Evolutionary conservation across 2,329 filamentous ascomycete genomes (phyloP).

Genomic region (Fusarium sp.): DNA sequence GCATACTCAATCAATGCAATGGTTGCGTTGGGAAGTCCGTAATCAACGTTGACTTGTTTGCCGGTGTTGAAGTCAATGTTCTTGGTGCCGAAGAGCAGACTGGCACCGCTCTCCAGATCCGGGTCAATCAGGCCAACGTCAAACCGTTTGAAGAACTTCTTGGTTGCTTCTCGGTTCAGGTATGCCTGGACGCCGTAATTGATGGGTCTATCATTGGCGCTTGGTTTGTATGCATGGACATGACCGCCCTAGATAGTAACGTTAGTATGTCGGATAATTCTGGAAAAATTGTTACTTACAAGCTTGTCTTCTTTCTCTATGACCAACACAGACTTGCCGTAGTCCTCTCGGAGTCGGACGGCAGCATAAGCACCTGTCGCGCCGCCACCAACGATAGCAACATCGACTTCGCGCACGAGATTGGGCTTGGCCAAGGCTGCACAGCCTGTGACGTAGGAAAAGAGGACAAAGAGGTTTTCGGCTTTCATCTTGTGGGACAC

Average conservation of each 20-base stretch:
- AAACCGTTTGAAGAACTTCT: slow-evolving; percentile 30
- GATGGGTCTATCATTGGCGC: not conserved
- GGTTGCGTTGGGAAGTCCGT: slow-evolving; percentile 5
- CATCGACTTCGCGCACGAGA: slow-evolving; percentile 19
- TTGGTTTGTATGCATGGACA: slow-evolving; percentile 25
- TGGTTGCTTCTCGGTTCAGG: slow-evolving; percentile 17
- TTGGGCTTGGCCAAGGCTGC: not conserved
- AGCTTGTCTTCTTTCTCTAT: slow-evolving; percentile 35
- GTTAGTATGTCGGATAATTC: not conserved
- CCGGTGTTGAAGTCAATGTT: slow-evolving; percentile 29
- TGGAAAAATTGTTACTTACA: not conserved
- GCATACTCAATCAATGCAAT: slow-evolving; percentile 3
- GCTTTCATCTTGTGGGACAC: not conserved
- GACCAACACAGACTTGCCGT: slow-evolving; percentile 27
- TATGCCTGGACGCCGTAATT: slow-evolving; percentile 36
- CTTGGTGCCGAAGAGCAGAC: slow-evolving; percentile 2
- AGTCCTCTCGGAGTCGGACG: slow-evolving; percentile 37
- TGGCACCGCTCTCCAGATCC: not conserved
- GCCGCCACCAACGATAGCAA: slow-evolving; percentile 33
- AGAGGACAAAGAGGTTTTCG: not conserved
- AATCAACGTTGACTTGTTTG: slow-evolving; percentile 12
- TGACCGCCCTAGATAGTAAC: slow-evolving; percentile 19
- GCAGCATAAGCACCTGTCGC: slow-evolving; percentile 35
- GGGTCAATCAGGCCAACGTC: slow-evolving; percentile 23
- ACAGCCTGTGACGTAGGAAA: not conserved